Evolutionary conservation across 306 rosid species (phyloP).

Genomic region (Nissolia schottii): DNA sequence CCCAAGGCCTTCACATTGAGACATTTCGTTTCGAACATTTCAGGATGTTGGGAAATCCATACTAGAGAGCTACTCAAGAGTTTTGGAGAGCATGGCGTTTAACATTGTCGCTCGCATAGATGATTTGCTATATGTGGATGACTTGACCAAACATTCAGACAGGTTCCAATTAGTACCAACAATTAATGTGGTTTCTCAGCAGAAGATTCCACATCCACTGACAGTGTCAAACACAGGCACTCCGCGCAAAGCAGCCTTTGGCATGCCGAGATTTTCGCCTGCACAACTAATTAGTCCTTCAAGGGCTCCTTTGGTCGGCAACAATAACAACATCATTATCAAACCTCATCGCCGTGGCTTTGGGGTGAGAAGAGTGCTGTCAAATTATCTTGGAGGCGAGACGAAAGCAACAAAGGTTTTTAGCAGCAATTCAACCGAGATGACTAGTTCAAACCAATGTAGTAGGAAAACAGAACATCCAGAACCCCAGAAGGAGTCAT

Average conservation of each 20-base stretch:
- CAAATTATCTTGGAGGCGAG: slow-evolving; percentile 88
- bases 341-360: slow-evolving; percentile 69
- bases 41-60: slow-evolving; percentile 95
- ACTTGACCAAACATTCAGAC: slow-evolving; percentile 69
- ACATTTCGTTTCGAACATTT: slow-evolving; percentile 12
- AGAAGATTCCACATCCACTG: slow-evolving; percentile 38
- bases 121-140: slow-evolving; percentile 80
- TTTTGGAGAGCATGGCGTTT: slow-evolving; percentile 89
- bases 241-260: slow-evolving; percentile 17
- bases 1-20: background rate
- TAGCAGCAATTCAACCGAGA: slow-evolving; percentile 45
- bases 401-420: slow-evolving; percentile 48
- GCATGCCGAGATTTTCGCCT: slow-evolving; percentile 51
- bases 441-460: slow-evolving; percentile 20
- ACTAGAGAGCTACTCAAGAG: too few relatives aligned
- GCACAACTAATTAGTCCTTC: slow-evolving; percentile 60
- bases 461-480: slow-evolving; percentile 12
- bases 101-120: slow-evolving; percentile 91
- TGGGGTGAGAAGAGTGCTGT: slow-evolving; percentile 74
- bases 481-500: slow-evolving; percentile 10
- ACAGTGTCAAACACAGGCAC: slow-evolving; percentile 50
- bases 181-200: slow-evolving; percentile 52
- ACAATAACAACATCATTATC: slow-evolving; percentile 18
- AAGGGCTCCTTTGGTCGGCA: slow-evolving; percentile 60
- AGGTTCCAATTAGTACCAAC: slow-evolving; percentile 55